These are phyloP conservation scores for Avena eriantha DNA, from an alignment of 176 grass and related monocot genomes.

Conservation along the genomic window DNA sequence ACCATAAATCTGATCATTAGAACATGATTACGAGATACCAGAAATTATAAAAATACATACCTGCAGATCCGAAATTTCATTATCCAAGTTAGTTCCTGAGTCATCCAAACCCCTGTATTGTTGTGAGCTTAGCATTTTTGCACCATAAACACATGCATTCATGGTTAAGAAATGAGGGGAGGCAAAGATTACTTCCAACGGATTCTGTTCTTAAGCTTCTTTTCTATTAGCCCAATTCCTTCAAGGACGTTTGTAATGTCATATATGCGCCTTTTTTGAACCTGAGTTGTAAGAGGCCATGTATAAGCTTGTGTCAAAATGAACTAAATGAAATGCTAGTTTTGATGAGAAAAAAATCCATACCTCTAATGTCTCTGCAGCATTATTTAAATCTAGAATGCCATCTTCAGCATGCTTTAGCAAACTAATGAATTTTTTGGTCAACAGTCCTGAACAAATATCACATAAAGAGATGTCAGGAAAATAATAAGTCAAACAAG, in stretches of 20 bases:
- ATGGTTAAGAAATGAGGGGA: slow-evolving; percentile 27
- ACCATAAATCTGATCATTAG: slow-evolving; percentile 6
- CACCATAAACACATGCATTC: slow-evolving; percentile 50
- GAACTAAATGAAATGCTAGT: slow-evolving; percentile 23
- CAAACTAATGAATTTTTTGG: slow-evolving; percentile 84
- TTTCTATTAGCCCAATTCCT: slow-evolving; percentile 94
- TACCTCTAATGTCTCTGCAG: slow-evolving; percentile 75
- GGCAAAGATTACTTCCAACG: slow-evolving; percentile 72
- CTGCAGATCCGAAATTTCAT: slow-evolving; percentile 70
- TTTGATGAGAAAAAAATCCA: slow-evolving; percentile 27
- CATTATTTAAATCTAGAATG: slow-evolving; percentile 84
- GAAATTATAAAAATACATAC: slow-evolving; percentile 45
- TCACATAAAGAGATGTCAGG: slow-evolving; percentile 34
- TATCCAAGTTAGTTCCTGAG: slow-evolving; percentile 56
- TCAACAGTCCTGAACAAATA: slow-evolving; percentile 67
- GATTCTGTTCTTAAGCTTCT: slow-evolving; percentile 90
- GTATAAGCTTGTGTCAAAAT: slow-evolving; percentile 32
- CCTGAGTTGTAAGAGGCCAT: slow-evolving; percentile 61
- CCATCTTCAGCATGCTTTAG: slow-evolving; percentile 82
- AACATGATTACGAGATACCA: slow-evolving; percentile 30
- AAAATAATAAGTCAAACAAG: slow-evolving; percentile 39
- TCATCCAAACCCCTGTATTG: slow-evolving; percentile 63
- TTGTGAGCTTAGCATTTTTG: slow-evolving; percentile 35
- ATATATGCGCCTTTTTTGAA: slow-evolving; percentile 91
- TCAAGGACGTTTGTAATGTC: slow-evolving; percentile 99